Base-by-base conservation (phyloP, 495 filamentous ascomycete species). In the Penicillium malachiteum region DNA sequence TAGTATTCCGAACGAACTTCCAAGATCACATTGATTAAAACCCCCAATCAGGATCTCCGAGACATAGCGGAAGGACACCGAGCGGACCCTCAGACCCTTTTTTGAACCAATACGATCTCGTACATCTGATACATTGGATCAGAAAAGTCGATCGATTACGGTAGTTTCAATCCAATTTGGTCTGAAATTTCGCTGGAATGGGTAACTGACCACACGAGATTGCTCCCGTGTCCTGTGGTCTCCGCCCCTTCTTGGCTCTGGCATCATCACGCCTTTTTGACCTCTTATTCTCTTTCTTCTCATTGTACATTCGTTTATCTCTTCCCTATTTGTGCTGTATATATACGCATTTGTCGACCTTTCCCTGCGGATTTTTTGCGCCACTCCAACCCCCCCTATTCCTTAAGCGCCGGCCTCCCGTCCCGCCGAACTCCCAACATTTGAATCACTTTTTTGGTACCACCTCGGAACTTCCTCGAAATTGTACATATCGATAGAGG, bases 181-280 rank as follows among this genome's bases (percentile, higher is more conserved):
- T 44, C 17, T 18, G 17, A 17, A 43, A 26, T 26, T 26, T 40
- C 42, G 40, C 59, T 50, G 0, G 17, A 59, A 53, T 9, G 17
- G 57, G 60, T 35, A 63, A 59, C 31, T 59, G 50, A 32, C 57
- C 60, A 57, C 60, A 52, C 38, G 60, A 53, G 48, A 33, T 50
- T 47, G 13, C 41, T 30, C 43, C n/a, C 37, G 39, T 42, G 40
- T 53, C 37, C 33, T 43, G 37, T 33, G 26, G 16, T 12, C 40
- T 42, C 33, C 17, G 33, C 30, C 40, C 34, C 50, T 41, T 5
- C 17, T 31, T 13, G 39, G 31, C 30, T 40, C 41, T 38, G 10
- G 39, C 51, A 12, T 35, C 18, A 14, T 45, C 8, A 16, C 38
- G 17, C 33, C 39, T 38, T 13, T 41, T 11, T 42, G 21, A 10